Base-by-base conservation (phyloP, 768 basidiomycete species). In the Rhizopogon vinicolor region DNA sequence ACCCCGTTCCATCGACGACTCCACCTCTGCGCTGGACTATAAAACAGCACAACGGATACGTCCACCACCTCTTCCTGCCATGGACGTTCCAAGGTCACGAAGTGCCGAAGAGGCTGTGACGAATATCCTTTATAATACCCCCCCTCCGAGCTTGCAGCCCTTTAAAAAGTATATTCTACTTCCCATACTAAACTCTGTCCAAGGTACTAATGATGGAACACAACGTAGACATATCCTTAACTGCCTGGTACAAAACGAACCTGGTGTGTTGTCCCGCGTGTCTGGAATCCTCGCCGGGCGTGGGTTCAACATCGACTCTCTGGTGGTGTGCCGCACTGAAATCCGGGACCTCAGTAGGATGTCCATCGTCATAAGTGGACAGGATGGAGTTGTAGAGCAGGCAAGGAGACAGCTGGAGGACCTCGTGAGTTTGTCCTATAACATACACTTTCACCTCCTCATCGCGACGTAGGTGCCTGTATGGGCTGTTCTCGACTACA, bases 401-500 rank as follows among this genome's bases (percentile, higher is more conserved):
- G 96, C 93, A 9, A 80, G 97, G 41, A 77, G 97, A 59, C 96
- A 98, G 61, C 83, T 99, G 14, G 97, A 98, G 62, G 97, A 99
- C 65, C 80, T 98, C 61, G 96, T 97, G 66, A 58, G 91, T 80
- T 25, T 10, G 28, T 37, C 5, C 22, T 33, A 40, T 41, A 16
- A 40, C 37, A 37, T 42, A 0, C 10, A 7, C 13, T 28, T 18
- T 54, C 22, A 5, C 33, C 14, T 25, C 41, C 44, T 48, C 2
- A 18, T 31, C 31, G 56, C 41, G n/a, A 22, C 19, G 7, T 50
- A 97, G 96, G 95, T 99, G 28, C 97, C 96, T 49, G 97, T 99
- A 4, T 99, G 97, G 97, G 97, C 96, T 29, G 97, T 99, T 33
- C 79, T 99, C 57, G 95, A 99, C 73, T 99, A 98, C 71, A 98